These are phyloP conservation scores for Leishmania gerbilli DNA, from an alignment of 208 protist genomes.

Conservation along the genomic window DNA sequence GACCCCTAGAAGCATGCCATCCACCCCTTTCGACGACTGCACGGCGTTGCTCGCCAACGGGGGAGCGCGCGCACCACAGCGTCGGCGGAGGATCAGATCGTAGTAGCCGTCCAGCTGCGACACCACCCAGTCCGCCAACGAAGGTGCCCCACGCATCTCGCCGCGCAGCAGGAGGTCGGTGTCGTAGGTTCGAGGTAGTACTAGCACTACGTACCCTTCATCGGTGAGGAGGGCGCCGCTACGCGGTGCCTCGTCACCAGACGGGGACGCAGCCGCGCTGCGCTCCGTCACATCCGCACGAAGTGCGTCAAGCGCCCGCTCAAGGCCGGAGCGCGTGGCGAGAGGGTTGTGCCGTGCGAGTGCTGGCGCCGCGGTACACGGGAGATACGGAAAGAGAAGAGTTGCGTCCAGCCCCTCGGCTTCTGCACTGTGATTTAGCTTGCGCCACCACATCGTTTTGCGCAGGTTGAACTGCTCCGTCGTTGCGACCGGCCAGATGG, in stretches of 20 bases:
- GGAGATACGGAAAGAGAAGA: slow-evolving; percentile 25
- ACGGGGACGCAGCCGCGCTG: not conserved
- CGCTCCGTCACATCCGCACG: slow-evolving; percentile 25
- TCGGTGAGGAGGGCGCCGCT: slow-evolving; percentile 22
- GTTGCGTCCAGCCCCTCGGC: slow-evolving; percentile 12
- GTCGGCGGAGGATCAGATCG: slow-evolving; percentile 51
- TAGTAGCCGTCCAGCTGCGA: slow-evolving; percentile 63
- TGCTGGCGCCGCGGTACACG: slow-evolving; percentile 1
- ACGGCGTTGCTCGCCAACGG: slow-evolving; percentile 1
- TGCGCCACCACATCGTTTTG: slow-evolving; percentile 27
- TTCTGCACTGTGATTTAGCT: slow-evolving; percentile 3
- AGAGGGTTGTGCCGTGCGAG: slow-evolving; percentile 8
- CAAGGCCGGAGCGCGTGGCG: slow-evolving; percentile 23
- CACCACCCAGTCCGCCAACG: slow-evolving; percentile 47
- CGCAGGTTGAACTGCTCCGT: slow-evolving; percentile 4
- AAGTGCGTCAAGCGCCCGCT: slow-evolving; percentile 11
- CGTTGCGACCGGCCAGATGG: slow-evolving; percentile 15
- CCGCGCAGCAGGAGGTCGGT: not conserved
- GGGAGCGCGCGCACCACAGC: slow-evolving; percentile 25
- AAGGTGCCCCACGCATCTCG: not conserved
- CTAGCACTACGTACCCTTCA: slow-evolving; percentile 45
- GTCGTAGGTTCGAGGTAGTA: slow-evolving; percentile 65
- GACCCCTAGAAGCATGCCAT: not conserved
- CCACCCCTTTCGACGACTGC: not conserved
- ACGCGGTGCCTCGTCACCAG: not conserved